phyloP scores from a whole-genome alignment of 73 alveolate species.

The Strombidium stylifer region DNA sequence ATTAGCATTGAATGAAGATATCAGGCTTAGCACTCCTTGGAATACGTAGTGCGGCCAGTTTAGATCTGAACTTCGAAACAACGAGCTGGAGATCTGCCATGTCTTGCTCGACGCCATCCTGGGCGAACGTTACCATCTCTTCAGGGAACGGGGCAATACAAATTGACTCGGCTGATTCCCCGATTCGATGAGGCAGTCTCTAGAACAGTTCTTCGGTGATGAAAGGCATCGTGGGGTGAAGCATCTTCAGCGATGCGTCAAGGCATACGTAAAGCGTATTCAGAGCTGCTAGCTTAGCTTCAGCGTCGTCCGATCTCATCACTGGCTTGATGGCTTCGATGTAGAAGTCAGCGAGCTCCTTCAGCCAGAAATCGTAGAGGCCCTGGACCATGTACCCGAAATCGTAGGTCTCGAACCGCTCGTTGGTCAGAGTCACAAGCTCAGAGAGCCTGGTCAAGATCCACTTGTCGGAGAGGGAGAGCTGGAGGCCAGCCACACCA shows the following conservation, averaged over 20 bases:
- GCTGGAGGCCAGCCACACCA: conserved; percentile 61
- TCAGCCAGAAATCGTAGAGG: conserved; percentile 86
- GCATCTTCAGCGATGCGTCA: conserved; percentile 79
- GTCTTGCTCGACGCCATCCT: conserved; percentile 63
- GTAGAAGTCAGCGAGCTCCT: conserved; percentile 89
- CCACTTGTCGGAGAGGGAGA: conserved; percentile 88
- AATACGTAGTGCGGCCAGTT: conserved; percentile 49
- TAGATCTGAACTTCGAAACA: conserved; percentile 58
- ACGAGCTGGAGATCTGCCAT: conserved; percentile 46
- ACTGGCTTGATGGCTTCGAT: conserved; percentile 91
- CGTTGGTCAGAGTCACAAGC: conserved; percentile 53
- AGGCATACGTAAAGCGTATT: conserved; percentile 76
- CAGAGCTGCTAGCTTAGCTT: conserved; percentile 74
- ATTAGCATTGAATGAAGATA: conserved; percentile 42
- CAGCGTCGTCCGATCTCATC: conserved; percentile 65
- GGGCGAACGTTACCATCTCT: conserved; percentile 46
- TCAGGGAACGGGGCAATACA: conserved; percentile 86
- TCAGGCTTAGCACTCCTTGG: conserved; percentile 70
- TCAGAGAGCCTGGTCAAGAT: conserved; percentile 75
- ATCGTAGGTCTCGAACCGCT: conserved; percentile 73
- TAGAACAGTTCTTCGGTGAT: conserved; percentile 97
- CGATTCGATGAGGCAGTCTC: conserved; percentile 84
- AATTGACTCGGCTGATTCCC: conserved; percentile 70
- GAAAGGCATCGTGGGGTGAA: conserved; percentile 97
- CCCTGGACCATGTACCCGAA: conserved; percentile 88